Base-by-base conservation (phyloP, 352 stramenopile species). In the Globisporangium iwayamae region DNA sequence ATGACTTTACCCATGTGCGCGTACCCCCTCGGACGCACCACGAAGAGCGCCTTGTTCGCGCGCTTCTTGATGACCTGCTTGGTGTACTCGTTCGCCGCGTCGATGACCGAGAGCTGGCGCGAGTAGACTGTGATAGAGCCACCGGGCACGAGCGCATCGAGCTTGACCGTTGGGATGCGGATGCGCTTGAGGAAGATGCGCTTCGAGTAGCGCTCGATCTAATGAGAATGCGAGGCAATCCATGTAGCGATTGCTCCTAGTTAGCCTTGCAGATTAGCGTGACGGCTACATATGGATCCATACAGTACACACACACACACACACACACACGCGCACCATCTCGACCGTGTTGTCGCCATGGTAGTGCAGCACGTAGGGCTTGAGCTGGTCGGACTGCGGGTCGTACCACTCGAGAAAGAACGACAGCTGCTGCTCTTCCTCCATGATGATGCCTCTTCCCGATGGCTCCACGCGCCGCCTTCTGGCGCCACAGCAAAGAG, bases 371-470 rank as follows among this genome's bases (percentile, higher is more conserved):
- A 91, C 76, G 68, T 87, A 94, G 20, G 71, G 72, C 62, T 91
- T 88, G 63, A 77, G 74, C 50, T 89, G 70, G 47, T 81, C 76
- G 7, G 80, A 84, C 60, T 94, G 85, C 3, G 83, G 78, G 60
- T 94, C 83, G 61, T 84, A 73, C 85, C 85, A 94, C 71, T 94
- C 81, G 55, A 87, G 72, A 32, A 91, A 85, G 68, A 91, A 91
- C 20, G 85, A 80, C 25, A 91, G 78, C 47, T 86, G 65, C 52
- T 86, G 56, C 51, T 90, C 80, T 65, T 90, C 77, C 47, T 72
- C 67, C 71, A 79, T 83, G 10, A n/a, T 52, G 20, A 7, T 18
- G 10, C 3, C 14, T 6, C 41, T 28, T 54, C n/a, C 14, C n/a
- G 25, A n/a, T 56, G 18, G 50, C n/a, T 39, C 3, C 41, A 47